These are phyloP conservation scores for Scopulariopsis brevicaulis DNA, from an alignment of 2,329 filamentous ascomycete species.

Conservation along the genomic window DNA sequence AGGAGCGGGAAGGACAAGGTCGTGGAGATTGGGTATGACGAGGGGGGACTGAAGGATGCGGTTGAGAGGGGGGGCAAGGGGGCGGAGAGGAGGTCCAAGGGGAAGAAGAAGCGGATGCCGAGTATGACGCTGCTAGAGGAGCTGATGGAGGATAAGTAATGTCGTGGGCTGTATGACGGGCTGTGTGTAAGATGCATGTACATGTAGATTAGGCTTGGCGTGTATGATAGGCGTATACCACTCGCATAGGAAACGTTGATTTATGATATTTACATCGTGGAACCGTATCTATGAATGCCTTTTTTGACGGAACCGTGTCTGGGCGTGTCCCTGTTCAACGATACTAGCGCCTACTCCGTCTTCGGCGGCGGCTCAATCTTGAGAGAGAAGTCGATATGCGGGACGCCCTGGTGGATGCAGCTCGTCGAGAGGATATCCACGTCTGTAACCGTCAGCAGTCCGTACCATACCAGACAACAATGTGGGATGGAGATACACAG, in stretches of 20 bases:
- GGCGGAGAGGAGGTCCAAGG: slow-evolving; percentile 7
- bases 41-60: slow-evolving; percentile 16
- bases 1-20: slow-evolving; percentile 25
- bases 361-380: slow-evolving; percentile 48
- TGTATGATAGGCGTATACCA: slow-evolving; percentile 1
- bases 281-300: neutral
- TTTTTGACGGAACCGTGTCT: neutral
- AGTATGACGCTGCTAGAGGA: slow-evolving; percentile 4
- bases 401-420: slow-evolving; percentile 90
- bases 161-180: neutral
- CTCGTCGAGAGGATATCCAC: slow-evolving; percentile 95
- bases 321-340: neutral
- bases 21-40: slow-evolving; percentile 7
- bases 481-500: neutral
- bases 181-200: neutral
- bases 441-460: slow-evolving; percentile 34
- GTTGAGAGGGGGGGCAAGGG: slow-evolving; percentile 6
- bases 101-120: slow-evolving; percentile 3
- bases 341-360: neutral
- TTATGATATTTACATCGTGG: slow-evolving; percentile 21
- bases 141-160: slow-evolving; percentile 1
- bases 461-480: neutral
- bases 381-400: slow-evolving; percentile 89
- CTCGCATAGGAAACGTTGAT: slow-evolving; percentile 4
- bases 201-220: neutral